These are phyloP conservation scores for Lentinula aciculospora DNA, from an alignment of 768 basidiomycete genomes.

Conservation along the genomic window DNA sequence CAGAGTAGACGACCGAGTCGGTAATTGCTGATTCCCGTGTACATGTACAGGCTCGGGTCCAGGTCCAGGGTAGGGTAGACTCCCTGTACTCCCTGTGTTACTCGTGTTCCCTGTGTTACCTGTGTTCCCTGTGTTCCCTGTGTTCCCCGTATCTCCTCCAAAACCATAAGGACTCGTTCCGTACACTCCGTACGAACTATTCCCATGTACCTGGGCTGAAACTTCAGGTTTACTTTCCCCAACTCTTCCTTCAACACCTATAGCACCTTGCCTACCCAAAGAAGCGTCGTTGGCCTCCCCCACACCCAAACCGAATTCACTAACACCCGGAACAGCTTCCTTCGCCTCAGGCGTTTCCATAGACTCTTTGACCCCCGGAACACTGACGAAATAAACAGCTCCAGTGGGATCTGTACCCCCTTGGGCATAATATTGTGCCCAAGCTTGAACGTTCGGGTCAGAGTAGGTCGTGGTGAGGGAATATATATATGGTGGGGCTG, in stretches of 20 bases:
- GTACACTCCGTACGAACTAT: background rate
- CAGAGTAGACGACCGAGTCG: background rate
- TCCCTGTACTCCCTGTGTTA: background rate
- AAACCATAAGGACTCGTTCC: background rate
- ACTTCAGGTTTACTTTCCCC: background rate
- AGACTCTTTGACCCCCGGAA: constrained; percentile 47
- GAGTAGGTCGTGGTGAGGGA: constrained; percentile 64
- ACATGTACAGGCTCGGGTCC: background rate
- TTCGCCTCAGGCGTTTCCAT: background rate
- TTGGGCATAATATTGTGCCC: constrained; percentile 81
- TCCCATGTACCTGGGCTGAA: background rate
- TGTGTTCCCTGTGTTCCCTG: no score
- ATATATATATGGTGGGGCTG: constrained; percentile 42
- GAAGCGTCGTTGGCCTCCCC: background rate
- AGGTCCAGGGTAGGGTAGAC: constrained; percentile 4
- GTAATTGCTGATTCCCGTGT: background rate
- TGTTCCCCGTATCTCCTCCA: no score
- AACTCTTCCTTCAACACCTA: no score
- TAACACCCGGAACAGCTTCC: background rate
- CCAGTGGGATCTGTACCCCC: constrained; percentile 74
- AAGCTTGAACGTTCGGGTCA: constrained; percentile 79
- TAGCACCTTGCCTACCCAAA: background rate
- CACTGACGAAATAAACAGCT: constrained; percentile 73
- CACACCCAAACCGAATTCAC: background rate
- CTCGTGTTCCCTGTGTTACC: no score